Percentiles rank a stretch among this genome's conserved stretches.
phyloP scores from a whole-genome alignment of 2,329 filamentous ascomycete genomes.

The Epichloe sp. region DNA sequence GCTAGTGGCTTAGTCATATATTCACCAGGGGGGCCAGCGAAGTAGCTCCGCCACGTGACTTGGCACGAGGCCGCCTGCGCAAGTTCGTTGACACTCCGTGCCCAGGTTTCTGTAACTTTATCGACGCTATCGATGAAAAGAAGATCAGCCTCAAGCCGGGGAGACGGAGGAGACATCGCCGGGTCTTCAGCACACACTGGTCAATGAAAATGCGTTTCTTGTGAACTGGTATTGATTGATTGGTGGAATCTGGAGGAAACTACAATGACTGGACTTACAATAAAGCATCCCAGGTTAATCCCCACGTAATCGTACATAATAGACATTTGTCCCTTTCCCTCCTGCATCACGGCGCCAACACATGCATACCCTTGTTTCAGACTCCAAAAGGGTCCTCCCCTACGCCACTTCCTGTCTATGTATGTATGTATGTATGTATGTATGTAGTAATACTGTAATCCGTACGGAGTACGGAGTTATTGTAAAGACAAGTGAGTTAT shows the following conservation, averaged over 20 bases:
- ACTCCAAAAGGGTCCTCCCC: background rate
- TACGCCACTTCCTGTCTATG: background rate
- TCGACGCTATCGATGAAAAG: no score
- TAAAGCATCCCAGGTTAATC: background rate
- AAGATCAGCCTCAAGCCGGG: no score
- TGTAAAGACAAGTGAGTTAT: no score
- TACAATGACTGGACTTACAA: background rate
- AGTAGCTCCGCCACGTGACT: background rate
- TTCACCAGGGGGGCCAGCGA: rapidly evolving
- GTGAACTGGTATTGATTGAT: no score
- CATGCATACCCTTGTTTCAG: background rate
- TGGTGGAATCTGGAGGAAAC: no score
- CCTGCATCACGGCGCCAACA: background rate
- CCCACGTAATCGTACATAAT: background rate
- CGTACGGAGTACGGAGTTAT: no score
- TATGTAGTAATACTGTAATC: no score
- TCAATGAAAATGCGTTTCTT: no score
- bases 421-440: no score
- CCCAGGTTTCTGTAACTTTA: no score
- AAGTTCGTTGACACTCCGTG: background rate
- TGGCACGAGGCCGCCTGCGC: background rate
- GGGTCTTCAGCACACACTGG: no score
- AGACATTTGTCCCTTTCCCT: background rate
- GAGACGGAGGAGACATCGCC: no score
- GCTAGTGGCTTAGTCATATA: constrained; percentile 4